Base-by-base conservation (phyloP, 2,329 filamentous ascomycete species). In the Alternaria conjuncta region DNA sequence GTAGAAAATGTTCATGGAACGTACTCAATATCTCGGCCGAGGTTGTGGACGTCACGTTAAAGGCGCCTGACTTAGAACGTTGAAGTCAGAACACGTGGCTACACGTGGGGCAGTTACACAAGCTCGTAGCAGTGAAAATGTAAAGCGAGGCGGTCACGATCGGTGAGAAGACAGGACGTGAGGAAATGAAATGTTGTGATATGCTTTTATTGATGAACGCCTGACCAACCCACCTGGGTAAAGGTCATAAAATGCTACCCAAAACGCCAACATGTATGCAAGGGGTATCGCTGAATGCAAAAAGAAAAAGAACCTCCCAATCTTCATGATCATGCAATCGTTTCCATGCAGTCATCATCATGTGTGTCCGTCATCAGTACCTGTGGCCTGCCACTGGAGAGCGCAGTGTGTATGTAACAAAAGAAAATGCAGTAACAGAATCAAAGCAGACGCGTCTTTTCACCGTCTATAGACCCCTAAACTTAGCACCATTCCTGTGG, bases 401-500 rank as follows among this genome's bases (percentile, higher is more conserved):
- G 47, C 30, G 13, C 18, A 25, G 54, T 43, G 23, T 30, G 44
- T 44, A 20, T 54, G 44, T 41, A 30, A 30, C 30, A 55, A 51
- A 60, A 46, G 30, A 44, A 60, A 51, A 54, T 26, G n/a, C 26
- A 43, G 5, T 20, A 53, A 11, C 13, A 18, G 30, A 25, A 15
- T 7, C 15, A 6, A 28, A 46, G 43, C 5, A 46, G 6, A 23
- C 3, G 15, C 7, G 43, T 18, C n/a, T 57, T 50, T 36, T 44
- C 7, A 28, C 8, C 41, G 21, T 49, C 28, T 58, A 71, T 60
- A 66, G 59, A 57, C 68, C 61, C 2, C 73, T 68, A 54, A 75
- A 75, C 63, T 75, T 76, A 61, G 70, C 71, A 50, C 72, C 67
- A 41, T 71, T 68, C 54, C 47, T 57, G 55, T 65, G 57, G 20